A percentile compares a stretch with the other conserved stretches of the same genome.
These are phyloP conservation scores for Ruellia speciosa DNA, from an alignment of 305 asterid species.

Conservation along the genomic window DNA sequence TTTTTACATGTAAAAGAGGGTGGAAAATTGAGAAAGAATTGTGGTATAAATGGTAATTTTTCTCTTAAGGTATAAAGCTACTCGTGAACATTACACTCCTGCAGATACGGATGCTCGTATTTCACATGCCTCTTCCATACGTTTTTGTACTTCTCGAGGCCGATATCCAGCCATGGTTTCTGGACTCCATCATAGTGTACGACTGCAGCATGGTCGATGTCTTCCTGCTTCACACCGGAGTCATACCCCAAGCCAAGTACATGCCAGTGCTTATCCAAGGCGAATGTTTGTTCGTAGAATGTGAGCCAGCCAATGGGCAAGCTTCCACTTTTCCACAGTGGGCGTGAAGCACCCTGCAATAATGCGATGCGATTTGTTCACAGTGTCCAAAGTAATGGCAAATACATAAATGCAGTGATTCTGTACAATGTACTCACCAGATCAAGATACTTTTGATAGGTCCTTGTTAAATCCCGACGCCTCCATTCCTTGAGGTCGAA, in stretches of 20 bases:
- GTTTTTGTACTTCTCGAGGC: slow-evolving; percentile 54
- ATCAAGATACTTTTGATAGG: slow-evolving; percentile 55
- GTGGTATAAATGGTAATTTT: no score
- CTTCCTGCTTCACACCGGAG: slow-evolving; percentile 35
- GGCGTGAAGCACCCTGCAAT: slow-evolving; percentile 52
- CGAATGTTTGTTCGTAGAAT: slow-evolving; percentile 51
- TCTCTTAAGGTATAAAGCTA: slow-evolving; percentile 15
- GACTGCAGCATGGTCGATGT: slow-evolving; percentile 59
- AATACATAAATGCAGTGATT: no score
- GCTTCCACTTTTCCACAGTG: slow-evolving; percentile 61
- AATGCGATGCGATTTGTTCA: neutral
- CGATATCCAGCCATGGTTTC: slow-evolving; percentile 92
- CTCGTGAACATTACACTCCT: slow-evolving; percentile 70
- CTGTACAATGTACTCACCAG: no score
- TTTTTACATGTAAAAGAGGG: no score
- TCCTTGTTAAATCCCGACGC: slow-evolving; percentile 42
- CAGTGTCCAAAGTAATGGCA: no score
- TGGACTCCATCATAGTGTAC: slow-evolving; percentile 70
- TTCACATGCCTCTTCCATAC: slow-evolving; percentile 63
- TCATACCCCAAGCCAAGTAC: slow-evolving; percentile 70
- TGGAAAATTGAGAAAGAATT: no score
- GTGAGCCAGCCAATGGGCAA: slow-evolving; percentile 86
- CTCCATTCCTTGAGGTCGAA: slow-evolving; percentile 80
- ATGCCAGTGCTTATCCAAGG: slow-evolving; percentile 67
- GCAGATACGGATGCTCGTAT: slow-evolving; percentile 62